phyloP scores from a whole-genome alignment of 2,329 filamentous ascomycete genomes.

The Pseudodiploospora longispora region DNA sequence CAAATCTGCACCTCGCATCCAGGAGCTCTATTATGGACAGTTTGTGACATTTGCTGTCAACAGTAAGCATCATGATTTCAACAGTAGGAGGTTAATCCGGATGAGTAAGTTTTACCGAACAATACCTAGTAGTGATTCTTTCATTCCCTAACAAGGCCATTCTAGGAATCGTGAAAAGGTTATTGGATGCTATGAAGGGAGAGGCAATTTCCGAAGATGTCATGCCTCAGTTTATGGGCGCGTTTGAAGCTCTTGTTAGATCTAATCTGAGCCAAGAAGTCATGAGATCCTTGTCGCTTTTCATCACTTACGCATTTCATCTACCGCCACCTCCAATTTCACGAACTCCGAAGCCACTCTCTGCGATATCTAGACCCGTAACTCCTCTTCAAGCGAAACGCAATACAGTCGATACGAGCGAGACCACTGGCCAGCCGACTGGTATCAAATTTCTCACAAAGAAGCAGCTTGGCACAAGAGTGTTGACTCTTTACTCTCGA shows the following conservation, averaged over 20 bases:
- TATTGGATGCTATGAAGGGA: conserved; percentile 83
- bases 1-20: conserved; percentile 64
- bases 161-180: conserved; percentile 76
- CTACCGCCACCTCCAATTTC: conserved; percentile 38
- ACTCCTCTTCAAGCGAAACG: conserved; percentile 32
- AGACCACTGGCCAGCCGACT: conserved; percentile 20
- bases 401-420: conserved; percentile 27
- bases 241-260: conserved; percentile 71
- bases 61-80: conserved; percentile 89
- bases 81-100: conserved; percentile 72
- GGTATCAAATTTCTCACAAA: conserved; percentile 43
- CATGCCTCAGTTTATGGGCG: conserved; percentile 66
- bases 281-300: conserved; percentile 78
- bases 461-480: conserved; percentile 62
- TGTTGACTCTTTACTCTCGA: conserved; percentile 69
- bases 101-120: conserved; percentile 61
- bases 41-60: conserved; percentile 82
- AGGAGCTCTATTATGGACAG: conserved; percentile 87
- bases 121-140: conserved; percentile 10
- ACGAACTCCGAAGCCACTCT: conserved; percentile 42
- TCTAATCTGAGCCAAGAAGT: conserved; percentile 78
- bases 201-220: conserved; percentile 68
- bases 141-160: conserved; percentile 2
- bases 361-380: conserved; percentile 29
- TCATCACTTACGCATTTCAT: conserved; percentile 88